phyloP scores from a whole-genome alignment of 768 basidiomycete species.

The Phaeotremella skinneri region DNA sequence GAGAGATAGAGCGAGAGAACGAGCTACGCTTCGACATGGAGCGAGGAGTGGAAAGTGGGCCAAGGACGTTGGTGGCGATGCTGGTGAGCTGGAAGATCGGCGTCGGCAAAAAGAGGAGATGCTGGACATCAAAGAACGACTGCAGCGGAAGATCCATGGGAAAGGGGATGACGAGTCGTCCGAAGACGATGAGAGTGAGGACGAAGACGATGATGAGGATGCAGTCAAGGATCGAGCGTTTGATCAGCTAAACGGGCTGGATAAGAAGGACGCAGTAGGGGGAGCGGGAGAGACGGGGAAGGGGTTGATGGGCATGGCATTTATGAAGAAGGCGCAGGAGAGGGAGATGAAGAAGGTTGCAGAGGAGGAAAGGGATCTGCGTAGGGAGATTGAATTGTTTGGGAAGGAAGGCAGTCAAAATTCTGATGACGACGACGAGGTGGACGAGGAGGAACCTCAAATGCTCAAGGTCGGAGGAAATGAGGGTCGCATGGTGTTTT shows the following conservation, averaged over 20 bases:
- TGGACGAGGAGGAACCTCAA: slow-evolving; percentile 25
- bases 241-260: slow-evolving; percentile 66
- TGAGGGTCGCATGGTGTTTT: slow-evolving; percentile 53
- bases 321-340: slow-evolving; percentile 90
- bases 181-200: slow-evolving; percentile 57
- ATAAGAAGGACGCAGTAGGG: slow-evolving; percentile 52
- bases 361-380: slow-evolving; percentile 68
- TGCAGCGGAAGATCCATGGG: slow-evolving; percentile 69
- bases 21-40: slow-evolving; percentile 85
- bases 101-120: slow-evolving; percentile 76
- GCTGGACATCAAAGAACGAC: slow-evolving; percentile 74
- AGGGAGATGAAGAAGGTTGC: slow-evolving; percentile 62
- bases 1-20: slow-evolving; percentile 74
- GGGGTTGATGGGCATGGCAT: slow-evolving; percentile 92
- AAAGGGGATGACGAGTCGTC: slow-evolving; percentile 31
- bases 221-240: slow-evolving; percentile 68
- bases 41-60: slow-evolving; percentile 65
- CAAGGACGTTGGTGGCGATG: slow-evolving; percentile 41
- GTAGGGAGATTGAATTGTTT: slow-evolving; percentile 63
- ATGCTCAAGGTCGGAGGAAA: slow-evolving; percentile 52
- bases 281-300: slow-evolving; percentile 55
- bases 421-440: slow-evolving; percentile 41
- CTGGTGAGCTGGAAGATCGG: slow-evolving; percentile 62
- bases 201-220: slow-evolving; percentile 54
- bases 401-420: slow-evolving; percentile 39